A percentile compares a stretch with the other conserved stretches of the same genome.
Conservation (phyloP, 345 rosid genomes). For the Clarkia xantiana region DNA sequence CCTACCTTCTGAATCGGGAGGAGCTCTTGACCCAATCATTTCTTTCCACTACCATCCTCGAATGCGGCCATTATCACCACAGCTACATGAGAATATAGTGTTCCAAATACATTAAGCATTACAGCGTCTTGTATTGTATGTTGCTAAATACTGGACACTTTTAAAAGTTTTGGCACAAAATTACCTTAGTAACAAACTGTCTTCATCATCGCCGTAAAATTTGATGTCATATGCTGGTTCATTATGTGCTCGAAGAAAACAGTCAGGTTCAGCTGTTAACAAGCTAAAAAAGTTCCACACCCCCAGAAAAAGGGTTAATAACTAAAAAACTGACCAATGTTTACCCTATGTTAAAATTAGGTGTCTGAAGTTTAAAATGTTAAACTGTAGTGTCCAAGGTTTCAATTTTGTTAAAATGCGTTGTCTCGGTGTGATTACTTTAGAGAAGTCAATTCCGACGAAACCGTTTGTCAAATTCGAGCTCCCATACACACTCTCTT, state of each 20-base stretch:
- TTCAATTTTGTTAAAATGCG: no score
- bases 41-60: constrained; percentile 89
- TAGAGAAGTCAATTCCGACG: no score
- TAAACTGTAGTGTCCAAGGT: no score
- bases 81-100: constrained; percentile 27
- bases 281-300: constrained; percentile 13
- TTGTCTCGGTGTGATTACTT: no score
- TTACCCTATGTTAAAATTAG: no score
- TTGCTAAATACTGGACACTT: no score
- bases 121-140: no score
- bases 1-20: constrained; percentile 39
- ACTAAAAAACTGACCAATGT: no score
- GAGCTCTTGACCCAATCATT: constrained; percentile 24
- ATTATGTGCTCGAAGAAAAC: constrained; percentile 55
- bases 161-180: no score
- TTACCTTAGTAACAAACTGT: constrained; percentile 67
- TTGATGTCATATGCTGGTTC: constrained; percentile 91
- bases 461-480: no score
- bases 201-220: constrained; percentile 59
- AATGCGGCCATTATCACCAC: constrained; percentile 93
- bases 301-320: background rate
- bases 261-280: constrained; percentile 43
- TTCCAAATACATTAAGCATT: constrained; percentile 1
- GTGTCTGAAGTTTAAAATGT: no score
- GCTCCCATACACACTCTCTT: no score